Evolutionary conservation across 768 basidiomycete genomes (phyloP), one percentile per base, ranked within the genome.

Genomic region (Boletus bicolor): DNA sequence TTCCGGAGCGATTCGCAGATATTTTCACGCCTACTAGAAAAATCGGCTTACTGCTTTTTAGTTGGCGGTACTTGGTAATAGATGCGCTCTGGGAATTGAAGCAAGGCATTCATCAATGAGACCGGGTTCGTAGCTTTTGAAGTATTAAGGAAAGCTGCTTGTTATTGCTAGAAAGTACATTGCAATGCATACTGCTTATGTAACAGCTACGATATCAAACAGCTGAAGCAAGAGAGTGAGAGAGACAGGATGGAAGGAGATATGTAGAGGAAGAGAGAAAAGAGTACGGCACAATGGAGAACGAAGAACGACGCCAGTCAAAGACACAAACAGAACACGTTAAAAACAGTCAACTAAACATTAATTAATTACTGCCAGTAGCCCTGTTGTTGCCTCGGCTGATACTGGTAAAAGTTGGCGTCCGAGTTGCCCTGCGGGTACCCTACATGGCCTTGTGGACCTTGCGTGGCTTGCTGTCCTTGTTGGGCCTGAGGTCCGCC

Each of bases 371-470:
- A 77, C 69, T 78, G 76, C 77, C 78, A 79, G 64, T 80, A 80
- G 69, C 77, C 84, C 71, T 85, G 82, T 64, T 82, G 82, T 66
- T 81, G 85, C 67, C 84, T 76, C 24, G 79, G 77, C 69, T 85
- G 87, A 68, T 89, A 89, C 59, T 82, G 81, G 68, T 91, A 90
- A 68, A 88, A 91, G 62, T 74, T 79, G 14, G 75, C 83, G 44
- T 89, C 86, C 48, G 78, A 84, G 47, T 76, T 81, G 42, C 81
- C 82, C 64, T 72, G 71, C 42, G 79, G 79, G 54, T 82, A 82
- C 3, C 78, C 78, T 8, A 76, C 78, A 61, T 79, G 81, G 0
- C 74, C 78, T 47, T 71, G 68, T 24, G 68, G 68, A 3, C 61
- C 69, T 39, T 70, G 68, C 19, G 62, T 52, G 7, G 50, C 72